Percentiles rank a stretch among this genome's conserved stretches.
phyloP scores from a whole-genome alignment of 139 green algal genomes.

The Axilococcus clingmanii region DNA sequence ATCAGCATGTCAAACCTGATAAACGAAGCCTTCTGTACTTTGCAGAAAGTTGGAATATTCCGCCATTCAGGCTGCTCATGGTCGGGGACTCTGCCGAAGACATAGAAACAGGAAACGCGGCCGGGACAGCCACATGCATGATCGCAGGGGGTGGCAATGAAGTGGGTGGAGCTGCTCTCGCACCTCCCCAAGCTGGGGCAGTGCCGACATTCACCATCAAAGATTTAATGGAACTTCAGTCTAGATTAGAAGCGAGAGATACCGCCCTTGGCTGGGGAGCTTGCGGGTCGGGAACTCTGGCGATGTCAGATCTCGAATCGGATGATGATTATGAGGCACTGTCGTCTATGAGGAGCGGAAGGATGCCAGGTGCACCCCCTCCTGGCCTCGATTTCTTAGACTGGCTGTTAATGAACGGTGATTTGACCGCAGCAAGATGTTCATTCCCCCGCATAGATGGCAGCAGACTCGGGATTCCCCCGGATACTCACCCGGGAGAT shows the following conservation, averaged over 20 bases:
- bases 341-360: background rate
- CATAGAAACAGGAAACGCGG: constrained; percentile 50
- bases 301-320: background rate
- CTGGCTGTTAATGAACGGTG: constrained; percentile 26
- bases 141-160: constrained; percentile 31
- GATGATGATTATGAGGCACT: background rate
- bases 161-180: background rate
- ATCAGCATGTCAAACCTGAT: constrained; percentile 60
- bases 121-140: constrained; percentile 55
- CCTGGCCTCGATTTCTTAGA: constrained; percentile 57
- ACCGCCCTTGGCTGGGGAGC: constrained; percentile 13
- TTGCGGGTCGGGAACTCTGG: background rate
- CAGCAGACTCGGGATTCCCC: constrained; percentile 1
- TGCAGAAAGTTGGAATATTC: constrained; percentile 31
- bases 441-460: constrained; percentile 38
- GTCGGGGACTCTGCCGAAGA: constrained; percentile 52
- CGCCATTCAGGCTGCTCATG: constrained; percentile 50
- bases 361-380: constrained; percentile 32
- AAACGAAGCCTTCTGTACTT: constrained; percentile 49
- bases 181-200: constrained; percentile 27
- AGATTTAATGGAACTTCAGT: constrained; percentile 32
- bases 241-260: constrained; percentile 23
- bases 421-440: constrained; percentile 21
- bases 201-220: constrained; percentile 52
- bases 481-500: constrained; percentile 13